A percentile compares a stretch with the other conserved stretches of the same genome.
These are phyloP conservation scores for Globisporangium abappressorium DNA, from an alignment of 352 stramenopile species.

Conservation along the genomic window DNA sequence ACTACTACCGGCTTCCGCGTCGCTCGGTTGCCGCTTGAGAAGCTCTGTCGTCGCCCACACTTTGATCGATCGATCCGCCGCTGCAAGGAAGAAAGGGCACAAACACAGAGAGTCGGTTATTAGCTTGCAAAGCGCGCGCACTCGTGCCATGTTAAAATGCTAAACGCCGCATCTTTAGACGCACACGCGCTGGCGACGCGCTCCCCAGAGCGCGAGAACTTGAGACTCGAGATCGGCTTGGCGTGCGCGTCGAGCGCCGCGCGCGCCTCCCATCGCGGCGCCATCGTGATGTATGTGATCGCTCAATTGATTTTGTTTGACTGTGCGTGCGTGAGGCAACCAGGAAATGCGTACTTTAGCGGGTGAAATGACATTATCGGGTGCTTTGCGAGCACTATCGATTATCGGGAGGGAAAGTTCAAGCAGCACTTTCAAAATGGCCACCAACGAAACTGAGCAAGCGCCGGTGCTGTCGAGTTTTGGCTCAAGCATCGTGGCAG, in stretches of 20 bases:
- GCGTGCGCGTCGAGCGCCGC: constrained; percentile 36
- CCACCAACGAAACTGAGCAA: background rate
- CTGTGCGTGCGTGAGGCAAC: background rate
- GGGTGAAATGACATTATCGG: background rate
- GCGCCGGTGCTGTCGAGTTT: background rate
- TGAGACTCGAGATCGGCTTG: constrained; percentile 74
- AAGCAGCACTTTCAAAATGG: no score
- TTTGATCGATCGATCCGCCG: constrained; percentile 72
- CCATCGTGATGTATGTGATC: background rate
- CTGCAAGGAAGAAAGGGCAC: constrained; percentile 25
- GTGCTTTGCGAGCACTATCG: no score
- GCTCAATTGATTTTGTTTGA: background rate
- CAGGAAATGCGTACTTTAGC: background rate
- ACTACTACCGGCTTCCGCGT: background rate
- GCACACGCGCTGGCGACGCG: constrained; percentile 68
- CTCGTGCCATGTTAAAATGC: background rate
- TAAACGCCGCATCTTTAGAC: constrained; percentile 7
- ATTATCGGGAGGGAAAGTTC: no score
- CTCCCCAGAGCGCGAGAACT: constrained; percentile 52
- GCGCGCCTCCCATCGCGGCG: constrained; percentile 8
- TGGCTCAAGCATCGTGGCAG: background rate
- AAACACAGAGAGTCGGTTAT: background rate
- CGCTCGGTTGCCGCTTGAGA: constrained; percentile 12
- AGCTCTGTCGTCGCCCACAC: constrained; percentile 52
- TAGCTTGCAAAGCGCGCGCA: background rate